Base-by-base conservation (phyloP, 495 filamentous ascomycete genomes). In the Achaetomiella virescens region DNA sequence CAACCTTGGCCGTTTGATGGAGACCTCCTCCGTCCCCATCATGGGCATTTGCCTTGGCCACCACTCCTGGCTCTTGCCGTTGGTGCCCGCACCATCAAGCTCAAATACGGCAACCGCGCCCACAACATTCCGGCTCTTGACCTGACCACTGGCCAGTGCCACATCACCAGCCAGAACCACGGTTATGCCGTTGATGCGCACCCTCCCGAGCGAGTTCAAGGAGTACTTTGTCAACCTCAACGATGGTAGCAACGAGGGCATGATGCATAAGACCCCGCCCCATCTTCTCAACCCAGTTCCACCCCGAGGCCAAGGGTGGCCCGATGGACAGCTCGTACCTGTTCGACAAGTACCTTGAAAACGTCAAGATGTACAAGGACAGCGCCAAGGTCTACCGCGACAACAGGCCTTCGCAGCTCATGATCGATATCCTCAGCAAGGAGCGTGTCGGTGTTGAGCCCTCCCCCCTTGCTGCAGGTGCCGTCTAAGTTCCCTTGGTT, bases 201-300 rank as follows among this genome's bases (percentile, higher is more conserved):
- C 90, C 10, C 79, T 99, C 20, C 80, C 87, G 22, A 75, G 71
- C 29, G 88, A 97, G 48, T 99, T 88, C 84, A 93, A 92, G 78
- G 92, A 96, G 66, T 96, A 95, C 77, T 97, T 97, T 66, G 83
- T 93, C 65, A 98, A 98, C 79, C 79, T 97, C 54, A 97, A 97
- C 74, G 93, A 98, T 65, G 86, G 86, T 33, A 87, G 83, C 75
- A 97, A 97, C 70, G 92, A 97, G 74, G 91, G 82, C 49, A 90
- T 97, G 84, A 90, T 96, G 67, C 93, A 97, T 80, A 88, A 86
- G 69, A 88, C 88, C 43, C n/a, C 88, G 95, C 40, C 95, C 93
- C 33, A 98, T 98, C 69, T 97, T 98, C 81, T 89, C 87, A 58
- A 95, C 91, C 53, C 93, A 97, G 72, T 98, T 97, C 83, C 93